Conservation (phyloP, 2,329 filamentous ascomycete species). For the Colletotrichum theobromicola region DNA sequence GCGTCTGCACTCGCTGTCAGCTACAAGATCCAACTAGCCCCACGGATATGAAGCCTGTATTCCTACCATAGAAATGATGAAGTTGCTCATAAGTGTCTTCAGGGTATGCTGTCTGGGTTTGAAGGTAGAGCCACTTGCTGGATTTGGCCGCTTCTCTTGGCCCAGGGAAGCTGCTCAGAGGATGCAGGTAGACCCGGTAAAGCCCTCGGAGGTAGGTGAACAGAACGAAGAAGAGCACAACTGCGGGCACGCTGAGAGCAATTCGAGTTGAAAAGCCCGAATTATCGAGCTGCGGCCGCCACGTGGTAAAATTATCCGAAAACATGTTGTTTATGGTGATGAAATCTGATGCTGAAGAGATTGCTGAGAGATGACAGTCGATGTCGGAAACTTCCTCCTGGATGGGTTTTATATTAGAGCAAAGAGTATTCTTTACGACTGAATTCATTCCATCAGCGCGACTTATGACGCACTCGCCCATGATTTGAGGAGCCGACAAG, state of each 20-base stretch:
- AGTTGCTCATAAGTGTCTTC: background rate
- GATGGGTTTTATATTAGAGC: background rate
- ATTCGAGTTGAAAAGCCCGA: background rate
- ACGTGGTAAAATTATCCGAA: background rate
- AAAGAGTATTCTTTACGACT: background rate
- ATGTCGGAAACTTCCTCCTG: background rate
- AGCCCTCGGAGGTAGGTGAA: background rate
- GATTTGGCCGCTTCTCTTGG: background rate
- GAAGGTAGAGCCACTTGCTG: background rate
- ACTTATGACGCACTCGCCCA: background rate
- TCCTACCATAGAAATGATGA: background rate
- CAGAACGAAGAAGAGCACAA: background rate
- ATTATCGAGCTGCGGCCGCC: background rate
- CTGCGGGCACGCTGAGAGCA: background rate
- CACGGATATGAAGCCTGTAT: background rate
- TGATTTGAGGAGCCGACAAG: background rate
- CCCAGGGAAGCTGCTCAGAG: background rate
- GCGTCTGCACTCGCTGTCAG: background rate
- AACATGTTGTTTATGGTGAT: background rate
- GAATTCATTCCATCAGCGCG: background rate
- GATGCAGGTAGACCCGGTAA: background rate
- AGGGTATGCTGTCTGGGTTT: background rate
- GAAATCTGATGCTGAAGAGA: background rate
- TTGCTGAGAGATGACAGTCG: background rate
- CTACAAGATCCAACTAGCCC: background rate